These are phyloP conservation scores for Cladobotryum protrusum DNA, from an alignment of 2,329 filamentous ascomycete genomes.

Conservation along the genomic window DNA sequence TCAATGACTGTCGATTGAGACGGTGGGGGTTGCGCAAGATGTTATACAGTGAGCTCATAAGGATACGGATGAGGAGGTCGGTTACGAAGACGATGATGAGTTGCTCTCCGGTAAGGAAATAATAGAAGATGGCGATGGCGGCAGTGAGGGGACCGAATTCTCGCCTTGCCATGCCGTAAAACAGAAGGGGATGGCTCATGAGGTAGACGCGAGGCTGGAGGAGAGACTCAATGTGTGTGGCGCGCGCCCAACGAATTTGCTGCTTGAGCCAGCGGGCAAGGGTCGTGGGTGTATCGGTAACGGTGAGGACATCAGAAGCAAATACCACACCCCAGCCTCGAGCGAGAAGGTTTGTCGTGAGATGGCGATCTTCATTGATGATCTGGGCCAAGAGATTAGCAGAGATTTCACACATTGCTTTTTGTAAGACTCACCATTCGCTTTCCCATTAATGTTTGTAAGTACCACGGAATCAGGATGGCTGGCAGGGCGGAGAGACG, in stretches of 20 bases:
- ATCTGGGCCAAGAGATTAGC: slow-evolving; percentile 9
- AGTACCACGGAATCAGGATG: slow-evolving; percentile 20
- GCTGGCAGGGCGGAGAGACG: slow-evolving; percentile 17
- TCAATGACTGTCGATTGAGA: slow-evolving; percentile 11
- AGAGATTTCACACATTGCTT: no score
- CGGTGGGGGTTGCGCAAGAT: slow-evolving; percentile 19
- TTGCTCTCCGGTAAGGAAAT: slow-evolving; percentile 16
- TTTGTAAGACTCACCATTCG: slow-evolving; percentile 10
- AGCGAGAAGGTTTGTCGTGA: slow-evolving; percentile 20
- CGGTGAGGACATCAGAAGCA: slow-evolving; percentile 20
- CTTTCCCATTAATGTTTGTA: slow-evolving; percentile 19
- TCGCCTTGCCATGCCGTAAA: slow-evolving; percentile 19
- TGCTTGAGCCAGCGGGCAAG: slow-evolving; percentile 20
- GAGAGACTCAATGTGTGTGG: slow-evolving; percentile 20
- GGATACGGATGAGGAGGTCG: slow-evolving; percentile 14
- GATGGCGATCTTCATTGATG: slow-evolving; percentile 21
- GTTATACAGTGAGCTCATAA: slow-evolving; percentile 16
- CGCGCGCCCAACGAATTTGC: slow-evolving; percentile 20
- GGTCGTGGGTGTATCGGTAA: slow-evolving; percentile 20
- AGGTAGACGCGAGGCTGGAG: slow-evolving; percentile 20
- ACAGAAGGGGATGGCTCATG: slow-evolving; percentile 20
- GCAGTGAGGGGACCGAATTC: slow-evolving; percentile 18
- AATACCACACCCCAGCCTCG: slow-evolving; percentile 24
- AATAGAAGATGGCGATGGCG: slow-evolving; percentile 16
- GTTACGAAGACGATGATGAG: slow-evolving; percentile 14